Conservation (phyloP, 2,329 filamentous ascomycete genomes). For the Hypoxylon rubiginosum region DNA sequence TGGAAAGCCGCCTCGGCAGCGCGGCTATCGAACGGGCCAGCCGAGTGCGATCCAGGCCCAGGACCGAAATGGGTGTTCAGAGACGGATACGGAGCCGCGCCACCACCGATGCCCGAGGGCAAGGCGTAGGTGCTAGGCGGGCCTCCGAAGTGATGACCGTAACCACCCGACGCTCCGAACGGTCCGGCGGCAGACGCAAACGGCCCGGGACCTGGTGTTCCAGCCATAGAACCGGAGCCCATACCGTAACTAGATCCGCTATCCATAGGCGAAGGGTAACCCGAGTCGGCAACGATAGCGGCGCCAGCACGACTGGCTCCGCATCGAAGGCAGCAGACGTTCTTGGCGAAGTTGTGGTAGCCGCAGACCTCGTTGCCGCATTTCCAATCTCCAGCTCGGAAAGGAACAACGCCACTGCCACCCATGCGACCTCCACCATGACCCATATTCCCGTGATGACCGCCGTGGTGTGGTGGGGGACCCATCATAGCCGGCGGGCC, state of each 20-base stretch:
- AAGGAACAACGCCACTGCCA: conserved; percentile 89
- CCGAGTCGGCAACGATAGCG: conserved; percentile 93
- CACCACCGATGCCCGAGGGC: conserved; percentile 85
- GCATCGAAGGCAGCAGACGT: conserved; percentile 96
- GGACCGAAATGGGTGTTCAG: conserved; percentile 87
- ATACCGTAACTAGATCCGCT: conserved; percentile 85
- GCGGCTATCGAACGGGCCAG: conserved; percentile 91
- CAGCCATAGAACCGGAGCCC: conserved; percentile 88
- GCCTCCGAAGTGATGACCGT: conserved; percentile 86
- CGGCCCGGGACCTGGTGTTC: conserved; percentile 81
- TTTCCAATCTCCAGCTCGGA: conserved; percentile 99
- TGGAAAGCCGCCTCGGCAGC: conserved; percentile 95
- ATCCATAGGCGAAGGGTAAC: conserved; percentile 92
- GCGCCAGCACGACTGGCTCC: conserved; percentile 94
- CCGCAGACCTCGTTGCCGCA: conserved; percentile 97
- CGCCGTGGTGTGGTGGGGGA: conserved; percentile 80
- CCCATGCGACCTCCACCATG: conserved; percentile 79
- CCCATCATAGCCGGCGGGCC: conserved; percentile 82
- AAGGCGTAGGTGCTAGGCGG: conserved; percentile 91
- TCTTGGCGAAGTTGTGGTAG: conserved; percentile 99
- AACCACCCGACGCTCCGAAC: conserved; percentile 75
- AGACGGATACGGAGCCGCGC: conserved; percentile 82
- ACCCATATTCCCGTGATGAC: conserved; percentile 64
- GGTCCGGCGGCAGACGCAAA: conserved; percentile 77
- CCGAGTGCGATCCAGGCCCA: conserved; percentile 82